Conservation (phyloP, 495 filamentous ascomycete genomes). For the Emericellopsis terricola region DNA sequence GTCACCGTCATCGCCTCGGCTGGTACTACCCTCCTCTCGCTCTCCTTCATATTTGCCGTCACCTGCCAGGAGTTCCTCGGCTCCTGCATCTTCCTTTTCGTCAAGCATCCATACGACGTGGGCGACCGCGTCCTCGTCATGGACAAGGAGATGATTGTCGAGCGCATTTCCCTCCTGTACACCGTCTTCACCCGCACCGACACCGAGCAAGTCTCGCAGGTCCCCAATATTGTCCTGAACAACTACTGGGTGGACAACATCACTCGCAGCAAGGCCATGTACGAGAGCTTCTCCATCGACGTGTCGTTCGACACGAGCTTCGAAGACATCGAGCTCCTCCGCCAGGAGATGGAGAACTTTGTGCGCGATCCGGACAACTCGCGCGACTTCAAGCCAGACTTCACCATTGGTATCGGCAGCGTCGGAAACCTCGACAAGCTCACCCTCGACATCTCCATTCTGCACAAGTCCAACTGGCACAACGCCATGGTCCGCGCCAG, state of each 20-base stretch:
- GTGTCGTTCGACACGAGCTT: slow-evolving; percentile 73
- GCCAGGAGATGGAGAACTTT: slow-evolving; percentile 65
- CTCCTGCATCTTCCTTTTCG: slow-evolving; percentile 93
- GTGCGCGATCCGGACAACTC: slow-evolving; percentile 73
- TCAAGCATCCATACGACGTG: slow-evolving; percentile 85
- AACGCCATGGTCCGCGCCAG: slow-evolving; percentile 71
- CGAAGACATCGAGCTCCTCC: slow-evolving; percentile 69
- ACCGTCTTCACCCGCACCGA: slow-evolving; percentile 79
- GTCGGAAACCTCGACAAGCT: slow-evolving; percentile 82
- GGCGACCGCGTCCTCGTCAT: slow-evolving; percentile 82
- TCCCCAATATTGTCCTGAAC: slow-evolving; percentile 84
- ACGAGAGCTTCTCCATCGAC: slow-evolving; percentile 61
- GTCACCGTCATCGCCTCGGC: slow-evolving; percentile 82
- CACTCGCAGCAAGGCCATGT: slow-evolving; percentile 77
- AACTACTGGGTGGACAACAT: slow-evolving; percentile 87
- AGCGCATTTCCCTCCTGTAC: slow-evolving; percentile 87
- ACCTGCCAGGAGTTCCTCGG: slow-evolving; percentile 88
- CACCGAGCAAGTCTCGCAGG: slow-evolving; percentile 68
- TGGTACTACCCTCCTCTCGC: slow-evolving; percentile 79
- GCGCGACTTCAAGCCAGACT: slow-evolving; percentile 77
- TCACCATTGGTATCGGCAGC: slow-evolving; percentile 58
- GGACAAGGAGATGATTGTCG: slow-evolving; percentile 54
- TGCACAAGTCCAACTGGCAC: slow-evolving; percentile 93
- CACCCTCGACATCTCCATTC: slow-evolving; percentile 62
- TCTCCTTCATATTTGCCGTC: slow-evolving; percentile 85